These are phyloP conservation scores for Exophiala bonariae DNA, from an alignment of 2,329 filamentous ascomycete genomes.

Conservation along the genomic window DNA sequence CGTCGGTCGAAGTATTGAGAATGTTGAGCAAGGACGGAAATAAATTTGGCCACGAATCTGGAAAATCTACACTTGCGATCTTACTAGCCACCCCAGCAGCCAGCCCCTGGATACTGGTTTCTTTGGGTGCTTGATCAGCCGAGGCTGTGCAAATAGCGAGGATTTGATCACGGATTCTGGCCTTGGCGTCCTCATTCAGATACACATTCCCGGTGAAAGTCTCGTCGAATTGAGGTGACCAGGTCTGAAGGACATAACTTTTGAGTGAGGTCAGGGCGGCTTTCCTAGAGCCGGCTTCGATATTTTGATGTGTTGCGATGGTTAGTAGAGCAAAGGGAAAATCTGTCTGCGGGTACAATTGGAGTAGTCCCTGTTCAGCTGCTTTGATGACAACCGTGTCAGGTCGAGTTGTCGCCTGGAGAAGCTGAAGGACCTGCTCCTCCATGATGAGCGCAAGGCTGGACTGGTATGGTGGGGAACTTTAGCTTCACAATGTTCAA, in stretches of 20 bases:
- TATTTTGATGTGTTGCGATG: conserved; percentile 73
- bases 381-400: conserved; percentile 68
- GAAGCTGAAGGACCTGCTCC: conserved; percentile 84
- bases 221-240: conserved; percentile 75
- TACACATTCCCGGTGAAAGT: conserved; percentile 63
- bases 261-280: conserved; percentile 77
- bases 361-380: conserved; percentile 80
- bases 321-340: conserved; percentile 79
- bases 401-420: conserved; percentile 76
- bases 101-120: conserved; percentile 19
- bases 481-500: conserved; percentile 1
- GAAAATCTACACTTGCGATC: conserved; percentile 90
- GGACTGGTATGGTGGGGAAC: conserved; percentile 6
- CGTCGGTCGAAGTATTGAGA: conserved; percentile 69
- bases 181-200: conserved; percentile 72
- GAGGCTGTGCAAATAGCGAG: conserved; percentile 75
- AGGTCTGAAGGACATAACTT: conserved; percentile 79
- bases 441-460: conserved; percentile 62
- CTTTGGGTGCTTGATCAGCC: conserved; percentile 38
- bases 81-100: conserved; percentile 90
- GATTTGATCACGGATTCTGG: conserved; percentile 69
- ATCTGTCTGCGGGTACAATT: conserved; percentile 65
- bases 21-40: conserved; percentile 76
- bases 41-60: conserved; percentile 89
- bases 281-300: conserved; percentile 76